Evolutionary conservation across 73 alveolate genomes (phyloP).

Genomic region (Diophrys appendiculata): DNA sequence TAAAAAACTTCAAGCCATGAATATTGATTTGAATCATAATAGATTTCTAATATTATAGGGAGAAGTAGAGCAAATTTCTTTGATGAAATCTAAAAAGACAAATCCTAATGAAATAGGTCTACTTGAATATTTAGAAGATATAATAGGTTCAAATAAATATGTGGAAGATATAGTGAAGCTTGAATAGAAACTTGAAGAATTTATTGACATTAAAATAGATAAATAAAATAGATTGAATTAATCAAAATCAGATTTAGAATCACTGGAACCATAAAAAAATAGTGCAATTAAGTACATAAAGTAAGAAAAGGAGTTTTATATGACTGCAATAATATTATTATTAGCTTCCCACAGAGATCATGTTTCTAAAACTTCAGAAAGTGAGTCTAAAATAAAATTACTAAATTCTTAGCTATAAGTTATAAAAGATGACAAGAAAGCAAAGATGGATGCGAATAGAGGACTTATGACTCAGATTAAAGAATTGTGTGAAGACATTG

Average conservation of each 20-base stretch:
- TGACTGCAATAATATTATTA: conserved; percentile 25
- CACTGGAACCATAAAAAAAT: conserved; percentile 74
- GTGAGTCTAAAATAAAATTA: conserved; percentile 7
- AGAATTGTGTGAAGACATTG: conserved; percentile 19
- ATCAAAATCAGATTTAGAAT: conserved; percentile 56
- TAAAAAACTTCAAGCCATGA: conserved; percentile 72
- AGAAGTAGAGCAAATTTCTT: conserved; percentile 93
- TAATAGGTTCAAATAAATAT: conserved; percentile 80
- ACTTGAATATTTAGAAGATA: conserved; percentile 81
- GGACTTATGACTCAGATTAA: conserved; percentile 37
- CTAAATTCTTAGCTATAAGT: conserved; percentile 5
- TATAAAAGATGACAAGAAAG: conserved; percentile 47
- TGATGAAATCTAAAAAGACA: conserved; percentile 92
- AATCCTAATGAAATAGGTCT: conserved; percentile 84
- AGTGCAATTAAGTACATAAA: conserved; percentile 71
- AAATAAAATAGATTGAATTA: conserved; percentile 58
- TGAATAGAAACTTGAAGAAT: conserved; percentile 69
- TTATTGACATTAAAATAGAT: conserved; percentile 59
- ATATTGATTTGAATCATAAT: conserved; percentile 94
- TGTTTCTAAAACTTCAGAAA: conserved; percentile 9
- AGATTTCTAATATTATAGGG: conserved; percentile 95
- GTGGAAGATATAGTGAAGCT: conserved; percentile 67
- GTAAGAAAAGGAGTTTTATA: conserved; percentile 68
- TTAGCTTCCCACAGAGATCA: conserved; percentile 38
- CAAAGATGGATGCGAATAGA: conserved; percentile 17